These are phyloP conservation scores for Pseudocercospora vitis DNA, from an alignment of 2,329 filamentous ascomycete species.

Conservation along the genomic window DNA sequence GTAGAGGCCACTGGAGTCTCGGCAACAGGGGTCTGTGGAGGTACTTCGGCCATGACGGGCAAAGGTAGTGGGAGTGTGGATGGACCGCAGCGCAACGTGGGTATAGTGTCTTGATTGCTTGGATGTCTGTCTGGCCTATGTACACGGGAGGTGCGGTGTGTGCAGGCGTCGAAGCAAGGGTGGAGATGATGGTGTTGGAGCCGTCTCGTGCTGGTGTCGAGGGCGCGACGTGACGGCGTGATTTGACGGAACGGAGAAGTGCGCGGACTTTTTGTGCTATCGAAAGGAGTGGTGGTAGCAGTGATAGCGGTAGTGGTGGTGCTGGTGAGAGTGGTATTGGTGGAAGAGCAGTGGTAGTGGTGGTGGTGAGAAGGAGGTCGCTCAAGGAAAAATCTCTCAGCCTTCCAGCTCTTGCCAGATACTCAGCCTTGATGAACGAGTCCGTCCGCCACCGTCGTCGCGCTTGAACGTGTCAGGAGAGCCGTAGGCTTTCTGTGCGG, in stretches of 20 bases:
- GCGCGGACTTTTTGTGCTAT: slow-evolving; percentile 2
- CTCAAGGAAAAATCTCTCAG: slow-evolving; percentile 10
- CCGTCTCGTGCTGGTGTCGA: slow-evolving; percentile 4
- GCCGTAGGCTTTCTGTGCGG: neutral
- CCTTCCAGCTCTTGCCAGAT: slow-evolving; percentile 3
- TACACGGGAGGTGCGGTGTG: slow-evolving; percentile 10
- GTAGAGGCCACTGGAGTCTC: slow-evolving; percentile 59
- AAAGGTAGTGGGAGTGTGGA: neutral
- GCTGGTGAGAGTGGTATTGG: neutral
- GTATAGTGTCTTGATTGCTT: slow-evolving; percentile 1
- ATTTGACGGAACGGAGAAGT: neutral
- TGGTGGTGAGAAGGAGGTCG: slow-evolving; percentile 1
- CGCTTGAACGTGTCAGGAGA: neutral
- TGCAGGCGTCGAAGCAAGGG: slow-evolving; percentile 10
- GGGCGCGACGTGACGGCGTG: neutral
- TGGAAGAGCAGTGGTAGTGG: neutral
- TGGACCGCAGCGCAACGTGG: neutral
- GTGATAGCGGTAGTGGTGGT: neutral
- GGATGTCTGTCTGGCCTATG: slow-evolving; percentile 6
- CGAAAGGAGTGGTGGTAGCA: slow-evolving; percentile 4
- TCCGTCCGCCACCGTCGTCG: neutral
- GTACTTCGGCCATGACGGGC: slow-evolving; percentile 36
- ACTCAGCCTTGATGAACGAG: slow-evolving; percentile 3
- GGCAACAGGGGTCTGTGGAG: slow-evolving; percentile 34
- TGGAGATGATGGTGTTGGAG: neutral